Evolutionary conservation across 306 rosid genomes (phyloP).

Genomic region (Myrica gale): DNA sequence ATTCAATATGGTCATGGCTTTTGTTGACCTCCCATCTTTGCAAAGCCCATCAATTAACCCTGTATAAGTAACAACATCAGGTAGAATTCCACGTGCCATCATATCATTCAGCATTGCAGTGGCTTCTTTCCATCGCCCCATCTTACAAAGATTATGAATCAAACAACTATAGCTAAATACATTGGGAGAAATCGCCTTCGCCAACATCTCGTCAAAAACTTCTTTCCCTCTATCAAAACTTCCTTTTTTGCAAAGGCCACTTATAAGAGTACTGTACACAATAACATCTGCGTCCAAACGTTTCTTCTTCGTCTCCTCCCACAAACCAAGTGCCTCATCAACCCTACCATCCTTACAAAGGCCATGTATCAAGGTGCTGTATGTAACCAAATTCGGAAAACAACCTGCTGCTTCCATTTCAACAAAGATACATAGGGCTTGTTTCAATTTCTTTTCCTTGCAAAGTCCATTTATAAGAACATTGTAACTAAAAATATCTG

Average conservation of each 20-base stretch:
- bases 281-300: slow-evolving; percentile 56
- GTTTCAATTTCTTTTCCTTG: slow-evolving; percentile 50
- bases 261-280: slow-evolving; percentile 50
- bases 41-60: slow-evolving; percentile 70
- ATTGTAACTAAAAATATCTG: slow-evolving; percentile 56
- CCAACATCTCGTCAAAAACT: slow-evolving; percentile 62
- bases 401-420: slow-evolving; percentile 52
- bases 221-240: slow-evolving; percentile 46
- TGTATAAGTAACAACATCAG: slow-evolving; percentile 62
- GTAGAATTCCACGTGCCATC: slow-evolving; percentile 46
- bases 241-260: slow-evolving; percentile 55
- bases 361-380: slow-evolving; percentile 53
- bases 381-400: slow-evolving; percentile 52
- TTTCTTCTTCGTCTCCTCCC: slow-evolving; percentile 63
- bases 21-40: slow-evolving; percentile 53
- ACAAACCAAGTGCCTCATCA: slow-evolving; percentile 50
- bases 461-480: slow-evolving; percentile 62
- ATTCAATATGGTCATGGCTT: slow-evolving; percentile 51
- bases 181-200: slow-evolving; percentile 56
- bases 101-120: slow-evolving; percentile 54
- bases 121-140: slow-evolving; percentile 63
- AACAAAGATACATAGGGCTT: slow-evolving; percentile 55
- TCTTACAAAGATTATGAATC: slow-evolving; percentile 59
- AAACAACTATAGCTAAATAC: slow-evolving; percentile 62
- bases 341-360: slow-evolving; percentile 57